phyloP scores from a whole-genome alignment of 192 early-diverging fungal species.

The Haplosporangium gracile region DNA sequence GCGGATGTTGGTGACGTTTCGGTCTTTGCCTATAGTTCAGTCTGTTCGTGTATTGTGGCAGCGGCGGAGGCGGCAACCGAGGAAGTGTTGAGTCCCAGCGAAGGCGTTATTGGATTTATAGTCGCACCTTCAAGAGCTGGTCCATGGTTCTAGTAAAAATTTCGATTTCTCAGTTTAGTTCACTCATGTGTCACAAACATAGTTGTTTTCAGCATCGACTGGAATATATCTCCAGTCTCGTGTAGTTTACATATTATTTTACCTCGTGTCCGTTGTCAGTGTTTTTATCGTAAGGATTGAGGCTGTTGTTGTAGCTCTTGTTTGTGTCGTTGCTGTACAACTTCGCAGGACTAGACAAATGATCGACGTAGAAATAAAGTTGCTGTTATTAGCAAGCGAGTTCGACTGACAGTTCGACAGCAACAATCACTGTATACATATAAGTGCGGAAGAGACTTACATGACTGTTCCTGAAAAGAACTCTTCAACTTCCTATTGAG shows the following conservation, averaged over 20 bases:
- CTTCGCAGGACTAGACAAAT: slow-evolving; percentile 19
- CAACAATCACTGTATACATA: background rate
- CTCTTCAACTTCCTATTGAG: slow-evolving; percentile 17
- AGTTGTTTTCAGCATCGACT: background rate
- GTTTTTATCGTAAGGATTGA: background rate
- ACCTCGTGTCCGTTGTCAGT: background rate
- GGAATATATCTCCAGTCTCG: background rate
- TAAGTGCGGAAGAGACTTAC: background rate
- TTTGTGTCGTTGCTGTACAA: slow-evolving; percentile 6
- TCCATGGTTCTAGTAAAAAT: background rate
- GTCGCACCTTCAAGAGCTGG: background rate
- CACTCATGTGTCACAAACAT: background rate
- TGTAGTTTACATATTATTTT: background rate
- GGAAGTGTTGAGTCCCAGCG: slow-evolving; percentile 13
- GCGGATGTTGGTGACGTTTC: background rate
- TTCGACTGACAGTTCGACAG: no score
- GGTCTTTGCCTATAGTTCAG: background rate
- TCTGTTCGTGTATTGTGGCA: background rate
- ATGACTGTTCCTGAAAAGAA: slow-evolving; percentile 11
- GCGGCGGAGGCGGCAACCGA: background rate
- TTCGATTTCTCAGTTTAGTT: background rate
- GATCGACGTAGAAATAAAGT: no score
- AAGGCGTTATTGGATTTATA: slow-evolving; percentile 14
- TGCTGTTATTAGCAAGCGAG: background rate
- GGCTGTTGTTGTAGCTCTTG: background rate